phyloP scores from a whole-genome alignment of 306 rosid species.

The Sicyos baderoa region DNA sequence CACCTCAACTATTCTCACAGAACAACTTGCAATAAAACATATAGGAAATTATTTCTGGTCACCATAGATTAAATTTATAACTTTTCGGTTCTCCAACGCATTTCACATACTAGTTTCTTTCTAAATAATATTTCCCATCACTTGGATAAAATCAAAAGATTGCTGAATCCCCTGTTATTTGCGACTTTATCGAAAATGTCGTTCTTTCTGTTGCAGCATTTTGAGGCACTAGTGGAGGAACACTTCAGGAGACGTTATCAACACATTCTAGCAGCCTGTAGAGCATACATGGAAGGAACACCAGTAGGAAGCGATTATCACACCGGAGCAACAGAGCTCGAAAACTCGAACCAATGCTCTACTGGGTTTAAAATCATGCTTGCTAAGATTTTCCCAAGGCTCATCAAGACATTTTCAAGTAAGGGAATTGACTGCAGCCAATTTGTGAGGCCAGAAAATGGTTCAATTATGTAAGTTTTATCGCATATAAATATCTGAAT shows the following conservation, averaged over 20 bases:
- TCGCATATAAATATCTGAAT: constrained; percentile 25
- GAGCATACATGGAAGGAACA: constrained; percentile 72
- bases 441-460: constrained; percentile 33
- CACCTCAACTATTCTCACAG: too few species aligned
- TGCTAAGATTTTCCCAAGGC: constrained; percentile 71
- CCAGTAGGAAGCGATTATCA: constrained; percentile 52
- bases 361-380: constrained; percentile 88
- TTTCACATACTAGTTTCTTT: neutral
- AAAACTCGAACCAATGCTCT: constrained; percentile 50
- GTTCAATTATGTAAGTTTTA: neutral
- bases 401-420: constrained; percentile 57
- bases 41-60: too few species aligned
- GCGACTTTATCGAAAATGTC: neutral
- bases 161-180: neutral
- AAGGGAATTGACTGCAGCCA: constrained; percentile 68
- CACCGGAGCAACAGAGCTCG: constrained; percentile 27
- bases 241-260: constrained; percentile 53
- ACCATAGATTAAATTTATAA: too few species aligned
- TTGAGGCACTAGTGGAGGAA: constrained; percentile 65
- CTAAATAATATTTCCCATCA: neutral
- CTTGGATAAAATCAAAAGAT: neutral
- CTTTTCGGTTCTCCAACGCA: too few species aligned
- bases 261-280: constrained; percentile 55
- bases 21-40: too few species aligned
- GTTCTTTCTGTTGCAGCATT: constrained; percentile 50